Percentiles rank a stretch among this genome's conserved stretches.
These are phyloP conservation scores for Polysphondylium violaceum DNA, from an alignment of 78 protist genomes.

Conservation along the genomic window DNA sequence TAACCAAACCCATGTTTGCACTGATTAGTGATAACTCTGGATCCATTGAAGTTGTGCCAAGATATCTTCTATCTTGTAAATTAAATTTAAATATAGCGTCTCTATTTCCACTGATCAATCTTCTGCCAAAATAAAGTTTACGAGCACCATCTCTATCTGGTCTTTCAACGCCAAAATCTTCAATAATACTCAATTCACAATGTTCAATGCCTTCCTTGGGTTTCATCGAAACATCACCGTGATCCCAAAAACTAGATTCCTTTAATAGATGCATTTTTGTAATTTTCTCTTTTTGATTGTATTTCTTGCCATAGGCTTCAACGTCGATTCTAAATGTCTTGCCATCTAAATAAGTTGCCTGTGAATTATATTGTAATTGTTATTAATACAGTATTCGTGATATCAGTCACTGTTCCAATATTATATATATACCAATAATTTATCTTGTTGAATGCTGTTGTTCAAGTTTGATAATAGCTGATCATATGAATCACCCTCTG, in stretches of 20 bases:
- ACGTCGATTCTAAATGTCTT: slow-evolving; percentile 61
- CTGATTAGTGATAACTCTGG: slow-evolving; percentile 84
- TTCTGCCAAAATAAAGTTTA: slow-evolving; percentile 19
- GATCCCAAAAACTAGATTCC: slow-evolving; percentile 32
- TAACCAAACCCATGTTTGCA: slow-evolving; percentile 84
- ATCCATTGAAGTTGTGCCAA: slow-evolving; percentile 92
- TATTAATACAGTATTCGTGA: neutral
- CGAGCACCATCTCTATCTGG: slow-evolving; percentile 1
- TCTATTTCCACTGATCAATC: slow-evolving; percentile 16
- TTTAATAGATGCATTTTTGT: slow-evolving; percentile 28
- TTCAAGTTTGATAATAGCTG: too few species aligned
- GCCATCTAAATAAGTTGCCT: slow-evolving; percentile 13
- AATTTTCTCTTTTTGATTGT: slow-evolving; percentile 26
- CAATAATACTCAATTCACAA: slow-evolving; percentile 13
- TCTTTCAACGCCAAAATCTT: slow-evolving; percentile 52
- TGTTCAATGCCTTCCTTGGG: slow-evolving; percentile 26
- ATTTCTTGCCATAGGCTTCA: slow-evolving; percentile 66
- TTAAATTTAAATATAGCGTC: slow-evolving; percentile 44
- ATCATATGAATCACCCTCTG: slow-evolving; percentile 9
- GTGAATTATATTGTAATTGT: neutral
- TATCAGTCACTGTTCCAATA: neutral
- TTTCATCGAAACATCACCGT: slow-evolving; percentile 31
- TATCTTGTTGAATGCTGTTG: neutral
- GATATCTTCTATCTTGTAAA: slow-evolving; percentile 72
- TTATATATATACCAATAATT: neutral